Evolutionary conservation across 202 grass and related monocot species (phyloP), one percentile per base, ranked within the genome.

Genomic region (Elaeis oleifera): DNA sequence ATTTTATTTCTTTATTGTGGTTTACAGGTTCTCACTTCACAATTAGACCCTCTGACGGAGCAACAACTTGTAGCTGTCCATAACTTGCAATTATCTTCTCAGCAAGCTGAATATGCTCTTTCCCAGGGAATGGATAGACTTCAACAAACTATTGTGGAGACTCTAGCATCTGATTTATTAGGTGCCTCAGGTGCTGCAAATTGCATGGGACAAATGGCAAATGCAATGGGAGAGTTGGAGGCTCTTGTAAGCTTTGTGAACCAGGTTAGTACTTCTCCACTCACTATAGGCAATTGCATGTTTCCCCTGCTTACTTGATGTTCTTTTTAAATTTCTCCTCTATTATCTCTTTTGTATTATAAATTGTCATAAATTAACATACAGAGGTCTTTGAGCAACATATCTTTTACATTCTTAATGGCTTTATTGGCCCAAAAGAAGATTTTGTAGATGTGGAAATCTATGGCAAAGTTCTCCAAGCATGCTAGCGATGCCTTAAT

Each of bases 111-210:
- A 68, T 79, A 89, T 58, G 90, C 90, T 9, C 82, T 95, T 16
- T 80, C 60, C 2, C 81, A 89, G 71, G 90, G 90, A 25, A 85
- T 95, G 85, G 73, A 83, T 36, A 89, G 80, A 77, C 82, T 95
- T 68, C 85, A 86, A 65, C 79, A 89, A 59, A 95, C 77, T 57
- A 71, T 95, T 24, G 68, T 76, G 4, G 90, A 89, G 66, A 58
- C 80, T 6, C 73, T 99, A 29, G 65, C 73, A 13, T 71, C 68
- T 56, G 64, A 83, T 72, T 61, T 72, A 2, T 75, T 83, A 25
- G 82, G 18, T 6, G 19, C 65, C 4, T 51, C 77, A 36, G 88
- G 86, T 60, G 63, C 62, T 22, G 51, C 61, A 71, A 51, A 66
- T 23, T 83, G 88, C 66, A 82, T 72, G 84, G 71, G 74, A 51